phyloP scores from a whole-genome alignment of 148 eudicot genomes.

The Chenopodium berlandieri region DNA sequence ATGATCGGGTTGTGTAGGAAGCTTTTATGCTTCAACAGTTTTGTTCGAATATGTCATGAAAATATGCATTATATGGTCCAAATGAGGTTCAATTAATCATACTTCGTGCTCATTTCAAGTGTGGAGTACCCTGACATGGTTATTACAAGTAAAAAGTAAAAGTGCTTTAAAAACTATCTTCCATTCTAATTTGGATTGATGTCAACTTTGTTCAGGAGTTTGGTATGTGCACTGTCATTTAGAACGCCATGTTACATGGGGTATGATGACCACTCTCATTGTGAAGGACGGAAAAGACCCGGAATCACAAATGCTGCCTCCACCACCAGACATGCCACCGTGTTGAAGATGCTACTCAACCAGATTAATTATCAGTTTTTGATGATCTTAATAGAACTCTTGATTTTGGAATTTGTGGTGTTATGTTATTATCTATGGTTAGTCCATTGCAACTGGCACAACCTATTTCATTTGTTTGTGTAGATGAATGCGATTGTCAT shows the following conservation, averaged over 20 bases:
- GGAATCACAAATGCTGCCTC: slow-evolving; percentile 23
- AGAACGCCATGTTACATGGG: slow-evolving; percentile 39
- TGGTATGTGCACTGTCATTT: slow-evolving; percentile 44
- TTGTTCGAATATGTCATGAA: neutral
- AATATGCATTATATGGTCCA: neutral
- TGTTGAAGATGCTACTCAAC: slow-evolving; percentile 14
- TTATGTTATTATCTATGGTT: neutral
- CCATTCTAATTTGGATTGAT: neutral
- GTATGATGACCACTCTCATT: slow-evolving; percentile 36
- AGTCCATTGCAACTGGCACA: neutral
- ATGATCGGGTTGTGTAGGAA: no score
- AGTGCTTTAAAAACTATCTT: no score
- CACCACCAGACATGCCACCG: slow-evolving; percentile 37
- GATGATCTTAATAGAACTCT: neutral
- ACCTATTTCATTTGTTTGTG: neutral
- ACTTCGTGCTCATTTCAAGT: neutral
- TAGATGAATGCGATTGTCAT: neutral
- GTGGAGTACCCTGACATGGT: no score
- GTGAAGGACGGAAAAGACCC: slow-evolving; percentile 28
- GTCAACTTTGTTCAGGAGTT: slow-evolving; percentile 26
- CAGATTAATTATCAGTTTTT: no score
- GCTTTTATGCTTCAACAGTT: no score
- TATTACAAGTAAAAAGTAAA: no score
- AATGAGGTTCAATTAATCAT: neutral
- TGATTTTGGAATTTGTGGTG: neutral